Base-by-base conservation (phyloP, 2,329 filamentous ascomycete species). In the Basipetospora chlamydospora region DNA sequence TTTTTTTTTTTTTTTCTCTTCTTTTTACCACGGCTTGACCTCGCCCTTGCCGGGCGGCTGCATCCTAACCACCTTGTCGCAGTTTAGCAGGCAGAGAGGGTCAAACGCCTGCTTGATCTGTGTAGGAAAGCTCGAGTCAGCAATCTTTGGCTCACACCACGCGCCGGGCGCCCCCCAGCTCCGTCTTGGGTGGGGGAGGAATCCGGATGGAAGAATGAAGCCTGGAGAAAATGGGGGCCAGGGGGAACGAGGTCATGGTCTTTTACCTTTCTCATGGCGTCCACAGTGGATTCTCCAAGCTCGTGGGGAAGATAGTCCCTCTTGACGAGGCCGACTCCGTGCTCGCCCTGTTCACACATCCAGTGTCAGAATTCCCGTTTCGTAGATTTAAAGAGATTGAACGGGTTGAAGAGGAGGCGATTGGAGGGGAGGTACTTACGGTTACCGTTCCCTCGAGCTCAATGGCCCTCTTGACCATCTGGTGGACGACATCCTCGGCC, bases 371-470 rank as follows among this genome's bases (percentile, higher is more conserved):
- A 35, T 21, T 17, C 0, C n/a, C 22, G 28, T 25, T 28, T 44
- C n/a, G n/a, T n/a, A n/a, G n/a, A n/a, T n/a, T n/a, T n/a, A n/a
- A n/a, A n/a, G n/a, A n/a, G n/a, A n/a, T n/a, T n/a, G n/a, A n/a
- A n/a, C n/a, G n/a, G 33, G 26, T 25, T 26, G 37, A 12, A 23
- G 25, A 8, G 11, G 3, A 22, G 26, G 15, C 15, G 12, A 21
- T 3, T 5, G 18, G 12, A 17, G 21, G 16, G 30, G 5, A 15
- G 13, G 18, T 16, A 49, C 64, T 48, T 48, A 71, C 67, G 10
- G 83, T 87, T 1, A 86, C 82, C 0, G 84, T 90, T 7, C 84
- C 84, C 56, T 90, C 83, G 61, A 86, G 70, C 59, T 85, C 80
- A 33, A 92, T 76, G 0, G 84, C 84, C 42, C 80, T 67, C 67